A percentile compares a stretch with the other conserved stretches of the same genome.
Evolutionary conservation across 768 basidiomycete species (phyloP).

Genomic region (Amanita subjunquillea): DNA sequence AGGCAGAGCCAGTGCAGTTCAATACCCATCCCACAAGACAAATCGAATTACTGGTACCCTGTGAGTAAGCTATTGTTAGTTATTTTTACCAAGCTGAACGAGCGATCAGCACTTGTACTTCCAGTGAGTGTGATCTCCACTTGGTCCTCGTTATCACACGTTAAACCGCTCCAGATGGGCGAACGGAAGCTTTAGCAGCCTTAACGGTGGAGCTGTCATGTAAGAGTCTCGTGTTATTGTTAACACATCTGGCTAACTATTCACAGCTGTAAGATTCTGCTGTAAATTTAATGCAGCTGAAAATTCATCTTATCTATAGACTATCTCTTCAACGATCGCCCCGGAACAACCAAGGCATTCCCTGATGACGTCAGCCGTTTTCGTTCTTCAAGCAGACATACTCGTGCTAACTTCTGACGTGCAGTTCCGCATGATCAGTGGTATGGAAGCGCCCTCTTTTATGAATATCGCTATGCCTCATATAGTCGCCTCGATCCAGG

Average conservation of each 20-base stretch:
- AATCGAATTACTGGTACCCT: conserved; percentile 44
- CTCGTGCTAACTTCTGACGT: background rate
- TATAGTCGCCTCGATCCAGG: conserved; percentile 15
- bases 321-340: conserved; percentile 35
- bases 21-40: conserved; percentile 43
- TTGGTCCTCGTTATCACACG: background rate
- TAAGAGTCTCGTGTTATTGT: conserved; percentile 7
- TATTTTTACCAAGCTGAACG: conserved; percentile 5
- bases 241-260: background rate
- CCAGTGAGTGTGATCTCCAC: conserved; percentile 22
- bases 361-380: conserved; percentile 36
- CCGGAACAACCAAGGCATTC: conserved; percentile 39
- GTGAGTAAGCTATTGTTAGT: conserved; percentile 16
- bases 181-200: conserved; percentile 15
- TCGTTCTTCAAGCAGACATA: conserved; percentile 1
- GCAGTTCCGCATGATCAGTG: conserved; percentile 47
- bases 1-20: conserved; percentile 40
- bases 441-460: conserved; percentile 15
- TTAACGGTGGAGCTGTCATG: conserved; percentile 19
- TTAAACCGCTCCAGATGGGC: conserved; percentile 23
- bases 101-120: conserved; percentile 35
- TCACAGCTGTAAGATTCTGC: conserved; percentile 1
- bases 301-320: conserved; percentile 18
- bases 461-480: background rate
- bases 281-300: background rate